Conservation (phyloP, 352 stramenopile species). For the Pythium aristosporum region DNA sequence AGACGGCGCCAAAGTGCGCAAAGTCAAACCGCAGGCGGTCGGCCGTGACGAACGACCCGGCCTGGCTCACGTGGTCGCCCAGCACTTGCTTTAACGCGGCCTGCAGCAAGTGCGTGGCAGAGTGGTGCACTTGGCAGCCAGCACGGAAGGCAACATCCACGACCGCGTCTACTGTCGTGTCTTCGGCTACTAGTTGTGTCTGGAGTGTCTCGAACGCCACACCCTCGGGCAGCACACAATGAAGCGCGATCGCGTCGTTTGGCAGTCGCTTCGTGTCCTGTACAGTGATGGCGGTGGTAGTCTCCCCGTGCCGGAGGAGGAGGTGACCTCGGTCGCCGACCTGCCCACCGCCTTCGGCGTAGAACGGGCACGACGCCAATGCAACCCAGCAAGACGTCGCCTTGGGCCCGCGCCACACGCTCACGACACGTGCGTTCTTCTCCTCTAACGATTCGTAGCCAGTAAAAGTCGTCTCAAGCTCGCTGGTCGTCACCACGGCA, state of each 20-base stretch:
- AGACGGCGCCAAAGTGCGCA: constrained; percentile 70
- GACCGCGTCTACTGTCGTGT: constrained; percentile 32
- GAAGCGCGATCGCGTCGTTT: constrained; percentile 45
- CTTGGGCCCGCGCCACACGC: constrained; percentile 30
- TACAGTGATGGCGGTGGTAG: constrained; percentile 28
- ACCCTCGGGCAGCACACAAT: constrained; percentile 38
- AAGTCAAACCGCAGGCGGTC: constrained; percentile 83
- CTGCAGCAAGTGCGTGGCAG: constrained; percentile 79
- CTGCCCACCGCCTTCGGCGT: constrained; percentile 74
- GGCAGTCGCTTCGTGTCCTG: constrained; percentile 42
- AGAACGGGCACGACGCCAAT: constrained; percentile 71
- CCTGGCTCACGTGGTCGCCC: constrained; percentile 72
- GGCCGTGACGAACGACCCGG: constrained; percentile 58
- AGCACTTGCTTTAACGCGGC: constrained; percentile 61
- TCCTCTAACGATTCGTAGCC: constrained; percentile 58
- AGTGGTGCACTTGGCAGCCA: constrained; percentile 70
- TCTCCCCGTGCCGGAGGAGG: constrained; percentile 11
- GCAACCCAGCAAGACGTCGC: constrained; percentile 33
- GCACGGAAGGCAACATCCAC: constrained; percentile 53
- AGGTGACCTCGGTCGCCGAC: constrained; percentile 62
- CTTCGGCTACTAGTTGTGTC: constrained; percentile 14
- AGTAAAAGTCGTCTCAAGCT: constrained; percentile 38
- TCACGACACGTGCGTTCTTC: constrained; percentile 34
- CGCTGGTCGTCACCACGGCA: neutral
- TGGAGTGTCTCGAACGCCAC: constrained; percentile 33